Percentiles rank a stretch among this genome's conserved stretches.
These are phyloP conservation scores for Phialophora expanda DNA, from an alignment of 2,329 filamentous ascomycete species.

Conservation along the genomic window DNA sequence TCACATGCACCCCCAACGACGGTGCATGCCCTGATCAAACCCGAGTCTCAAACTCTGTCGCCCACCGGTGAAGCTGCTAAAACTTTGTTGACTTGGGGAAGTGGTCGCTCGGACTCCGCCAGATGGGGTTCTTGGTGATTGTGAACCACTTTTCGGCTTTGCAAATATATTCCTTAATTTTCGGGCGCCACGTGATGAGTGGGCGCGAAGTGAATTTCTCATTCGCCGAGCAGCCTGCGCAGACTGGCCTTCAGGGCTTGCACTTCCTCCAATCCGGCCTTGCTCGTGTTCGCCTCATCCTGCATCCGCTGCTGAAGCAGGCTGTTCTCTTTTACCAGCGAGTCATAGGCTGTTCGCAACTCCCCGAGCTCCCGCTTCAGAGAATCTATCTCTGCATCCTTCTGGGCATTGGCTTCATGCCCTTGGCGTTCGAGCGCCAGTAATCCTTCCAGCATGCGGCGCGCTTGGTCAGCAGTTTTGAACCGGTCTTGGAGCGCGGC, in stretches of 20 bases:
- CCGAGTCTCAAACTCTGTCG: neutral
- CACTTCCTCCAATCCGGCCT: slow-evolving; percentile 15
- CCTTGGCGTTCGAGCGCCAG: slow-evolving; percentile 12
- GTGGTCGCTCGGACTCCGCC: slow-evolving; percentile 8
- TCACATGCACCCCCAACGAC: neutral
- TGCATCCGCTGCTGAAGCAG: slow-evolving; percentile 10
- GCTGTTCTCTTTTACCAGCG: slow-evolving; percentile 4
- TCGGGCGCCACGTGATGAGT: neutral
- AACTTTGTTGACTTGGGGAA: slow-evolving; percentile 6
- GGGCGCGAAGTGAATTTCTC: neutral
- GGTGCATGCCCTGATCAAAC: neutral
- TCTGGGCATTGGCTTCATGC: slow-evolving; percentile 5
- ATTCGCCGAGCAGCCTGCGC: slow-evolving; percentile 14
- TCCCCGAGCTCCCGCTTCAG: slow-evolving; percentile 5
- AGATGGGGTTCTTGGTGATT: slow-evolving; percentile 12
- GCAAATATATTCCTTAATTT: neutral
- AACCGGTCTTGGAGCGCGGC: slow-evolving; percentile 1
- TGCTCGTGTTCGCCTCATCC: slow-evolving; percentile 1
- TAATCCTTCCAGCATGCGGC: slow-evolving; percentile 1
- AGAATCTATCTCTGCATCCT: slow-evolving; percentile 10
- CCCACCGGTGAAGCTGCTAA: slow-evolving; percentile 1
- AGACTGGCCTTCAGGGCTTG: slow-evolving; percentile 17
- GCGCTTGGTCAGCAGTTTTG: slow-evolving; percentile 12
- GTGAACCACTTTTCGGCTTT: neutral
- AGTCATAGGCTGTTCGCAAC: neutral